Base-by-base conservation (phyloP, 2,329 filamentous ascomycete genomes). In the Fusarium brachygibbosum region DNA sequence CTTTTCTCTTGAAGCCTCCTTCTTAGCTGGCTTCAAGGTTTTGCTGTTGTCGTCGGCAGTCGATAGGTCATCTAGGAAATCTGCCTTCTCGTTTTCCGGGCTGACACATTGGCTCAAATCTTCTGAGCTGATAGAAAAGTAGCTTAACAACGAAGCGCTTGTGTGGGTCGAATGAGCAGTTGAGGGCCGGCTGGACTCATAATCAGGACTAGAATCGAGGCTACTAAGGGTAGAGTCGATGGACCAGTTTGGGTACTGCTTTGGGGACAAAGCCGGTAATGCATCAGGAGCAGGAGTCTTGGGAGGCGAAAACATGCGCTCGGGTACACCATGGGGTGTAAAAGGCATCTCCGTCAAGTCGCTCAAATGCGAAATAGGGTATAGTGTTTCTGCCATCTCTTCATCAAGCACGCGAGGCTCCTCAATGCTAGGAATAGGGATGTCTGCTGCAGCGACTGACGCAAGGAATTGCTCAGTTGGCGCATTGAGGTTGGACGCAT, bases 381-480 rank as follows among this genome's bases (percentile, higher is more conserved):
- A 78, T 28, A 76, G 60, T 37, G 76, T 74, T 62, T 81, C 79
- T 35, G 78, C 74, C 81, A 84, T 83, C 41, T 82, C 81, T 69
- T 82, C 80, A 70, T 85, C 82, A 38, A 79, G 71, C 25, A 79
- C 77, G 40, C 83, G 81, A 51, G 86, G 84, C 64, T 86, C 82
- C 76, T 91, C 88, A 58, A 91, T 89, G 76, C 88, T 90, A 16
- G 88, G 88, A 52, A 91, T 85, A 25, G 88, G 87, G 6, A 89
- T 81, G 74, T 91, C 88, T 63, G 87, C 88, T 19, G 88, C 87
- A 44, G 87, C 88, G 59, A 91, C 88, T 6, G 88, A 90, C 4
- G 87, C 88, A n/a, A 91, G 83, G 73, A 91, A 91, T 51, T 90
- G 87, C 73, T 89, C 83, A 2, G 88, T 90, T 3, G 88, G 87